phyloP scores from a whole-genome alignment of 2,329 filamentous ascomycete species.

The Cephalotrichum gorgonifer region DNA sequence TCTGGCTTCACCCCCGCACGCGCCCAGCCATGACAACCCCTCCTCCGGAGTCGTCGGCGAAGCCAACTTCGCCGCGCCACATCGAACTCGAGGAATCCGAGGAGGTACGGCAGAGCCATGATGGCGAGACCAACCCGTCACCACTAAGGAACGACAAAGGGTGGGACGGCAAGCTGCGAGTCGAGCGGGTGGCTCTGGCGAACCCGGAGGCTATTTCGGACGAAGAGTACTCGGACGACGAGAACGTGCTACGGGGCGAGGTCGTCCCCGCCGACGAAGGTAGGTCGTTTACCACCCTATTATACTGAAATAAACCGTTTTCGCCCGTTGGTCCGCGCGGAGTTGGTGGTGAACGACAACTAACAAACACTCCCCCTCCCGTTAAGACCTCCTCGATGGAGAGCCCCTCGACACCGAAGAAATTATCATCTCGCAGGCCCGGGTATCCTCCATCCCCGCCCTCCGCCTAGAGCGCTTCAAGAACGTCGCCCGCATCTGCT shows the following conservation, averaged over 20 bases:
- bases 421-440: slow-evolving; percentile 83
- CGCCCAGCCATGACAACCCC: not conserved
- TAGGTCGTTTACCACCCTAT: slow-evolving; percentile 19
- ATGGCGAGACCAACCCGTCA: slow-evolving; percentile 33
- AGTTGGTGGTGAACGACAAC: not conserved
- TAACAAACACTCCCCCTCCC: not conserved
- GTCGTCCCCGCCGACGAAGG: slow-evolving; percentile 76
- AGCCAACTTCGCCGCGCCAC: slow-evolving; percentile 16
- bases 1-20: not conserved
- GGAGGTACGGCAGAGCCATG: slow-evolving; percentile 11
- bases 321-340: not conserved
- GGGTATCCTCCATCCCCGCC: slow-evolving; percentile 66
- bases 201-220: slow-evolving; percentile 80
- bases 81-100: slow-evolving; percentile 38
- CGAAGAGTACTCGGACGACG: slow-evolving; percentile 69
- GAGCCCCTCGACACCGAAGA: slow-evolving; percentile 57
- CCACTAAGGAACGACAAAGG: slow-evolving; percentile 53
- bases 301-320: not conserved
- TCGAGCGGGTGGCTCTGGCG: slow-evolving; percentile 52
- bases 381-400: slow-evolving; percentile 47
- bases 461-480: slow-evolving; percentile 78
- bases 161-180: slow-evolving; percentile 74
- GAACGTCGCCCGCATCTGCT: slow-evolving; percentile 66
- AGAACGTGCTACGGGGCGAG: slow-evolving; percentile 59
- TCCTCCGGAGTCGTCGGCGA: not conserved